Base-by-base conservation (phyloP, 2,329 filamentous ascomycete genomes). In the Fusarium palustre region DNA sequence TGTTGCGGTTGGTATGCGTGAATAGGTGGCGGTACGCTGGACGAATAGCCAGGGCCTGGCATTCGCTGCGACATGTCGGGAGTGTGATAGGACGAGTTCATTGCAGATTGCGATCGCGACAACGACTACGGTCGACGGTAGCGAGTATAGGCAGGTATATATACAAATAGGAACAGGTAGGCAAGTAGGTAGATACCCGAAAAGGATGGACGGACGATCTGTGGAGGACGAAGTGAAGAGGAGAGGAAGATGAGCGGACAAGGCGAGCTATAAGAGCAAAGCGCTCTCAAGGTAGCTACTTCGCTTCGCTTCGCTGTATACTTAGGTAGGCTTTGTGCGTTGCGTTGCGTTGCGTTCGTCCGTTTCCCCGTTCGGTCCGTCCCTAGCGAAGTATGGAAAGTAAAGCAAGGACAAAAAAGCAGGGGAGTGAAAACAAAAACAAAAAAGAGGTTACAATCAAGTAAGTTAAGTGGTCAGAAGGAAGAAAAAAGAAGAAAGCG, bases 11-110 rank as follows among this genome's bases (percentile, higher is more conserved):
- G 66, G 48, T 68, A 66, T 53, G 65, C 31, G 57, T 75, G 64
- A 66, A 74, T 69, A 42, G 74, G 58, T 49, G 59, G 59, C 24
- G 73, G 67, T 39, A 70, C 49, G 33, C 49, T 63, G 55, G 72
- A 63, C 42, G 68, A 55, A 59, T 77, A 78, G 41, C 72, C 71
- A 46, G 70, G 60, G 48, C 61, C 61, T 20, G 77, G 73, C 60
- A 76, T 69, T 54, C 75, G 76, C 69, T 79, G 78, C 43, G 76
- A 71, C 74, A 76, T 74, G 55, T 78, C 74, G 54, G 76, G 61
- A 38, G 66, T 73, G 46, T 72, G 74, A 59, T 78, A 79, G 64
- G 70, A 60, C 33, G 74, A 74, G 60, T 77, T 78, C 77, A 79
- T 79, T 64, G 49, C 52, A 39, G 34, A 48, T 57, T 46, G 58